phyloP scores from a whole-genome alignment of 192 early-diverging fungal species.

The Martensiomyces pterosporus region DNA sequence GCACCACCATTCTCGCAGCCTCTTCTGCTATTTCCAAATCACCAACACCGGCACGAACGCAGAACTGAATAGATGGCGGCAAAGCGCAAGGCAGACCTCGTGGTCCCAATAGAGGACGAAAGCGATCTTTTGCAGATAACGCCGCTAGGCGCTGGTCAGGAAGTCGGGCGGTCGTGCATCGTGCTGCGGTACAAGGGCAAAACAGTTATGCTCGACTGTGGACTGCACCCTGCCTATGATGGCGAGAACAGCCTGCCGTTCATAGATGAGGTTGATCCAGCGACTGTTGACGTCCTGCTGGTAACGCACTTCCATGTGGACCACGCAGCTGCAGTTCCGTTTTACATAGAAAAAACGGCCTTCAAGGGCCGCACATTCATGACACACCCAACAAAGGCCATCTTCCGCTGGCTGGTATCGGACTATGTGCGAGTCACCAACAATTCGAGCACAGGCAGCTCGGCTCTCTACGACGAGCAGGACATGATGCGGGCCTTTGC shows the following conservation, averaged over 20 bases:
- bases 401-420: slow-evolving; percentile 92
- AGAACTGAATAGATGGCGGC: slow-evolving; percentile 5
- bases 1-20: background rate
- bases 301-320: slow-evolving; percentile 97
- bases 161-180: slow-evolving; percentile 93
- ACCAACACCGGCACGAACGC: background rate
- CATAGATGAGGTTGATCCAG: slow-evolving; percentile 91
- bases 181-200: slow-evolving; percentile 94
- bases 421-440: slow-evolving; percentile 90
- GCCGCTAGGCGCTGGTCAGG: slow-evolving; percentile 94
- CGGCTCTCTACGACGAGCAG: slow-evolving; percentile 86
- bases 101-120: slow-evolving; percentile 58
- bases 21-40: background rate
- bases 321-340: slow-evolving; percentile 94
- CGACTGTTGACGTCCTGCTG: slow-evolving; percentile 81
- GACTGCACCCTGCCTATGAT: slow-evolving; percentile 88
- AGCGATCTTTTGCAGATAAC: slow-evolving; percentile 85
- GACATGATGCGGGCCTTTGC: slow-evolving; percentile 79
- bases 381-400: slow-evolving; percentile 98
- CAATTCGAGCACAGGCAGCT: slow-evolving; percentile 54
- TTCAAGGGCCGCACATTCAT: slow-evolving; percentile 97
- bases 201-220: slow-evolving; percentile 95
- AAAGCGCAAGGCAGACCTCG: slow-evolving; percentile 32
- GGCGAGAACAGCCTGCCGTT: slow-evolving; percentile 92
- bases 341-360: slow-evolving; percentile 94